Evolutionary conservation across 2,329 filamentous ascomycete genomes (phyloP).

Genomic region (Ceratocystis colombiana): DNA sequence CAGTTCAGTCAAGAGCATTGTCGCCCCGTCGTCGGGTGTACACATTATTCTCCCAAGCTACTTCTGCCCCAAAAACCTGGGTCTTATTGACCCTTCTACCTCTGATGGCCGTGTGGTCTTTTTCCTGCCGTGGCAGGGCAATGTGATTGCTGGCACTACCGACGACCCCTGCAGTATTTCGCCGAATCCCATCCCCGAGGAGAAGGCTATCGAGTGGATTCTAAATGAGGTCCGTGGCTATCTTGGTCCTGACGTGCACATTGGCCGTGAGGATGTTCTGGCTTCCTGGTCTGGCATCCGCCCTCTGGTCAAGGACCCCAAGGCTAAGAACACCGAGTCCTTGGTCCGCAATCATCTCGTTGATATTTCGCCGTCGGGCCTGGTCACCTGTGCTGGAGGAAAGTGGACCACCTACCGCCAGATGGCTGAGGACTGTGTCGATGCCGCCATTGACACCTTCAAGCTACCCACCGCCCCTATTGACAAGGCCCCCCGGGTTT

Average conservation of each 20-base stretch:
- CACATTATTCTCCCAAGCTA: slow-evolving; percentile 82
- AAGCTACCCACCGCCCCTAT: slow-evolving; percentile 49
- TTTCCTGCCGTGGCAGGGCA: slow-evolving; percentile 88
- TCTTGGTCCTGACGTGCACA: slow-evolving; percentile 72
- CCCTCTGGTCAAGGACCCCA: slow-evolving; percentile 75
- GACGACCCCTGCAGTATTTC: slow-evolving; percentile 66
- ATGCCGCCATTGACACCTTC: slow-evolving; percentile 64
- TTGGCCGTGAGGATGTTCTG: slow-evolving; percentile 76
- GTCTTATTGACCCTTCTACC: slow-evolving; percentile 73
- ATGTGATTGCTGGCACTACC: slow-evolving; percentile 82
- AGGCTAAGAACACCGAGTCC: slow-evolving; percentile 74
- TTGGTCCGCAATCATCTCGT: slow-evolving; percentile 80
- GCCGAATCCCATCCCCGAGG: slow-evolving; percentile 63
- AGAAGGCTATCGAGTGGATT: slow-evolving; percentile 83
- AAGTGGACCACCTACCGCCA: slow-evolving; percentile 93
- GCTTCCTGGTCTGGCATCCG: slow-evolving; percentile 84
- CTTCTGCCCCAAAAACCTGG: slow-evolving; percentile 77
- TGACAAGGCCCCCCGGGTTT: slow-evolving; percentile 53
- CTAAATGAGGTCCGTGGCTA: slow-evolving; percentile 73
- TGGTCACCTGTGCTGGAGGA: slow-evolving; percentile 76
- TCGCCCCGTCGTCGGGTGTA: slow-evolving; percentile 74
- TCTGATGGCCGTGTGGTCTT: slow-evolving; percentile 86
- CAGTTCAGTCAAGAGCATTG: slow-evolving; percentile 59
- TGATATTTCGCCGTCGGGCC: slow-evolving; percentile 65
- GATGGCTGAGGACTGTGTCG: slow-evolving; percentile 84